phyloP scores from a whole-genome alignment of 331 rosid genomes.

The Dryas integrifolia region DNA sequence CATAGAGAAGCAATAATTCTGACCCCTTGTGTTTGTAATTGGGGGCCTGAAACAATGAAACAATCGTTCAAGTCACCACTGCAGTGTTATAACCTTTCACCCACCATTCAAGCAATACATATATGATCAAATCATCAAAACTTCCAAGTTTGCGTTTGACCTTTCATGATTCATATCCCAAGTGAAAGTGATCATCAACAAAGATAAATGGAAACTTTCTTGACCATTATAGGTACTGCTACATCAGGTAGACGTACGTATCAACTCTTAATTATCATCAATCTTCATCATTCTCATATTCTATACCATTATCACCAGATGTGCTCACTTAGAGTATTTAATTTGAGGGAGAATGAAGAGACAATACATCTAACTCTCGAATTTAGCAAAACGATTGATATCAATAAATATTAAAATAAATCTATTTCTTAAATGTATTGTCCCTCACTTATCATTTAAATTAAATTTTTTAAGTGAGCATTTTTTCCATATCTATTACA shows the following conservation, averaged over 20 bases:
- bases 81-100: conserved; percentile 5
- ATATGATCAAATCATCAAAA: too few species aligned
- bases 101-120: conserved; percentile 28
- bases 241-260: not conserved
- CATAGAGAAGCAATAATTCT: conserved; percentile 25
- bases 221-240: conserved; percentile 34
- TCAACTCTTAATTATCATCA: not conserved
- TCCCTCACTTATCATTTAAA: too few species aligned
- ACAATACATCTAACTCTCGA: too few species aligned
- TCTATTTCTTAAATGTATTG: too few species aligned
- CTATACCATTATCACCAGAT: too few species aligned
- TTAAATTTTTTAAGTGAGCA: too few species aligned
- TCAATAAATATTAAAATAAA: too few species aligned
- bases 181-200: conserved; percentile 34
- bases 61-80: conserved; percentile 22
- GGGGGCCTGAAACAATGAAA: conserved; percentile 8
- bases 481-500: too few species aligned
- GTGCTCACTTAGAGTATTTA: too few species aligned
- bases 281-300: not conserved
- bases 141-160: not conserved
- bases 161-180: conserved; percentile 14
- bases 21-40: conserved; percentile 21
- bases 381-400: too few species aligned
- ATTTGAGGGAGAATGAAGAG: too few species aligned
- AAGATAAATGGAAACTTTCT: conserved; percentile 42